phyloP scores from a whole-genome alignment of 305 asterid genomes.

The Fraxinus albicans region DNA sequence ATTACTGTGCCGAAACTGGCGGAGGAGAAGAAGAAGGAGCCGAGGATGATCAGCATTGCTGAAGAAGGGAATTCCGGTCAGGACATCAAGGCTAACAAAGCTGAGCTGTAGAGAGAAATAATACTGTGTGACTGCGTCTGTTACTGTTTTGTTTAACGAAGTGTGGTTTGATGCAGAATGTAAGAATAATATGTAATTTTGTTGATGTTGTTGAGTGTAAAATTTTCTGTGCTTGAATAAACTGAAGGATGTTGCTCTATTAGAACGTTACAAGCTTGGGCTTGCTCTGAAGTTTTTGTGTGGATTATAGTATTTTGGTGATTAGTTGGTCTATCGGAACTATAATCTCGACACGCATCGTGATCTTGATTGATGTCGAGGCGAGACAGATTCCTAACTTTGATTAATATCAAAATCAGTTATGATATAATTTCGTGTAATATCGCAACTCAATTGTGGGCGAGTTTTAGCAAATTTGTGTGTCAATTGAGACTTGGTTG shows the following conservation, averaged over 20 bases:
- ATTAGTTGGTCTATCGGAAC: not conserved
- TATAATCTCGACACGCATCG: too few relatives aligned
- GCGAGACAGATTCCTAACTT: too few relatives aligned
- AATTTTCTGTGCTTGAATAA: not conserved
- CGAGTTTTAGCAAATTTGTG: not conserved
- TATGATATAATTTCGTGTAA: not conserved
- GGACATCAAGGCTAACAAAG: slow-evolving; percentile 35
- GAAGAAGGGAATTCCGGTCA: slow-evolving; percentile 28
- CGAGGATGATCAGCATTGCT: slow-evolving; percentile 48
- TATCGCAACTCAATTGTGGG: not conserved
- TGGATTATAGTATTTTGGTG: not conserved
- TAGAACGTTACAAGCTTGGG: not conserved
- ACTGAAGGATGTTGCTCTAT: not conserved
- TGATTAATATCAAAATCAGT: not conserved
- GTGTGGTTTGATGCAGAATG: not conserved
- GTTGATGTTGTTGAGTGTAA: not conserved
- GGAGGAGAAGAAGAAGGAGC: slow-evolving; percentile 47
- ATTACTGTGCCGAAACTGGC: slow-evolving; percentile 54
- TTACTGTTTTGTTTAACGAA: not conserved
- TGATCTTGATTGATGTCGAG: not conserved
- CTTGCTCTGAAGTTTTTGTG: not conserved
- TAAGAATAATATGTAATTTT: not conserved
- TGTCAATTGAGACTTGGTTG: not conserved
- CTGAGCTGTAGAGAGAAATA: slow-evolving; percentile 27
- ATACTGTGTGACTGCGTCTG: not conserved